phyloP scores from a whole-genome alignment of 805 yeast genomes.

The Saccharomyces paradoxus region DNA sequence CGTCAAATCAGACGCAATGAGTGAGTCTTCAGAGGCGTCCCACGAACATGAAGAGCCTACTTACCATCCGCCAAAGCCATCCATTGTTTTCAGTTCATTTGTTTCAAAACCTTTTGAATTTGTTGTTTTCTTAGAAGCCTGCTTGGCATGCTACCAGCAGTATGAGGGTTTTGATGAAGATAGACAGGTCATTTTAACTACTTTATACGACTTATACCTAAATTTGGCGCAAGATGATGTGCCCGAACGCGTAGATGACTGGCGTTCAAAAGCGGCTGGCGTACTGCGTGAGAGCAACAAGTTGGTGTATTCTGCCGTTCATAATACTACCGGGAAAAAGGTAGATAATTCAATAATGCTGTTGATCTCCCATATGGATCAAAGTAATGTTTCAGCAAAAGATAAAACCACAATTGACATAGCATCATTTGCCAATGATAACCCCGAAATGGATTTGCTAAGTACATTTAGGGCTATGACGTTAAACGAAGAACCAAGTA shows the following conservation, averaged over 20 bases:
- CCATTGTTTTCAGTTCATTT: slow-evolving; percentile 78
- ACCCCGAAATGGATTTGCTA: slow-evolving; percentile 16
- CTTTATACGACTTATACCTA: slow-evolving; percentile 76
- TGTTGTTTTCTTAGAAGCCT: slow-evolving; percentile 87
- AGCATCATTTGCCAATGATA: background rate
- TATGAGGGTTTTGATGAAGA: slow-evolving; percentile 66
- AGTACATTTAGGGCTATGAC: slow-evolving; percentile 53
- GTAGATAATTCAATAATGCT: slow-evolving; percentile 29
- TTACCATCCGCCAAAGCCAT: slow-evolving; percentile 86
- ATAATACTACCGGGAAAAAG: slow-evolving; percentile 7
- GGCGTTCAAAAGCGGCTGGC: slow-evolving; percentile 58
- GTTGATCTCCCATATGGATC: slow-evolving; percentile 37
- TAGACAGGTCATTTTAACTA: slow-evolving; percentile 61
- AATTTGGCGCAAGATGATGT: slow-evolving; percentile 41
- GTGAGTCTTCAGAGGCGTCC: slow-evolving; percentile 1
- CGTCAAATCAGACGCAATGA: background rate
- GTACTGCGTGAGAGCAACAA: slow-evolving; percentile 42
- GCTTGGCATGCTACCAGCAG: slow-evolving; percentile 66
- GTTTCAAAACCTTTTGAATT: slow-evolving; percentile 81
- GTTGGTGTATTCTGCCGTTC: slow-evolving; percentile 43
- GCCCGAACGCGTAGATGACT: slow-evolving; percentile 34
- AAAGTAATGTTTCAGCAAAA: slow-evolving; percentile 28
- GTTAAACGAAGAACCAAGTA: slow-evolving; percentile 47
- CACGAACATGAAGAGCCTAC: slow-evolving; percentile 40
- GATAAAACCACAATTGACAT: slow-evolving; percentile 23